Evolutionary conservation across 2,329 filamentous ascomycete species (phyloP), one percentile per base, ranked within the genome.

Genomic region (Colletotrichum sp.): DNA sequence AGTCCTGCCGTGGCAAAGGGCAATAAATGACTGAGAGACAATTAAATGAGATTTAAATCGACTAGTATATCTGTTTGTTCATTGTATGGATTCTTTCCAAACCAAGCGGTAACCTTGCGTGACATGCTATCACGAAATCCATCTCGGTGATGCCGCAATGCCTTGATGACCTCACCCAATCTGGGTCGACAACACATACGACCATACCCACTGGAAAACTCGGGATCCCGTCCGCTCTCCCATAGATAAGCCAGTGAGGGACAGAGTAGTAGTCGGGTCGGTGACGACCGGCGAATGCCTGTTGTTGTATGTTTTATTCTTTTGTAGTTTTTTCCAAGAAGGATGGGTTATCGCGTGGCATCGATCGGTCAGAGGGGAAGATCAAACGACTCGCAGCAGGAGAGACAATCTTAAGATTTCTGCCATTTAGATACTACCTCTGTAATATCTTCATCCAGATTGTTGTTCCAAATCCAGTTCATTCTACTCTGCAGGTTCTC

Each of bases 151-250:
- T 12, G 4, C 55, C 9, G 15, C 21, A 13, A 26, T 21, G 39
- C 39, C 52, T 57, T 26, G 21, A 57, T 57, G 2, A 2, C 1
- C 8, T 57, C 15, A 15, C 4, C 21, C 21, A 13, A 9, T 24
- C 12, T 1, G 5, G 0, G 1, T 3, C 0, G 2, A 2, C 0
- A 13, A 0, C 52, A 57, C 52, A 57, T 57, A 26, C 52, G 21
- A 57, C 21, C 52, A 57, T 26, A 57, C 24, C n/a, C 52, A 57
- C 21, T 57, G 52, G 21, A 57, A 26, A 57, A 57, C 21, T 26
- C 52, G 52, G 24, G 52, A 57, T 57, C 39, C 39, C 39, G 39
- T n/a, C 39, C 39, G 18, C 39, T 49, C 39, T 49, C 39, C 39
- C 39, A 49, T 49, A 49, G 39, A 49, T n/a, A 49, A 49, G 39